Percentiles rank a stretch among this genome's conserved stretches.
phyloP scores from a whole-genome alignment of 225 moss, liverwort and hornwort species.

The Pleurozium schreberi region DNA sequence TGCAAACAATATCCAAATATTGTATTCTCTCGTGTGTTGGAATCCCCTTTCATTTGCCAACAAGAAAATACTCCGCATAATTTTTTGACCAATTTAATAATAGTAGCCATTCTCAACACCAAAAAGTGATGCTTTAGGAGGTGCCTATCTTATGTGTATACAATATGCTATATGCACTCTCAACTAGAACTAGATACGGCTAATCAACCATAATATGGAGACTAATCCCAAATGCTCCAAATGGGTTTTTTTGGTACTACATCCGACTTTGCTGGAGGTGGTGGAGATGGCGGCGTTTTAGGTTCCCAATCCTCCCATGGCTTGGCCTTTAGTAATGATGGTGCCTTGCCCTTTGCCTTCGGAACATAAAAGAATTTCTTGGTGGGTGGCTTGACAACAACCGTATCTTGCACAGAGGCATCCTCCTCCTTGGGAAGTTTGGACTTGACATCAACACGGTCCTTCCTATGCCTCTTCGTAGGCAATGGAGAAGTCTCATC shows the following conservation, averaged over 20 bases:
- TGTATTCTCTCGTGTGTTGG: too few species aligned
- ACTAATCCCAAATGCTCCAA: not conserved
- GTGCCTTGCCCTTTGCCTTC: not conserved
- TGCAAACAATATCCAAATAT: not conserved
- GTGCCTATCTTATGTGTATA: too few species aligned
- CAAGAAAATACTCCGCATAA: too few species aligned
- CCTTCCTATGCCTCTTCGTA: not conserved
- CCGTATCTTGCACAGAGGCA: fast-evolving
- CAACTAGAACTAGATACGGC: not conserved
- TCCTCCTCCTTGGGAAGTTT: not conserved
- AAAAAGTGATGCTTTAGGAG: too few species aligned
- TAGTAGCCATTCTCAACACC: too few species aligned
- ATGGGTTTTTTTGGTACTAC: not conserved
- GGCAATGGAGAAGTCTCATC: not conserved
- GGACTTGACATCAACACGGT: not conserved
- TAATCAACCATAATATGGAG: not conserved
- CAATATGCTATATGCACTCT: too few species aligned
- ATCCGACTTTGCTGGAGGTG: not conserved
- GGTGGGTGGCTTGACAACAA: not conserved
- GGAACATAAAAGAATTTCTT: not conserved
- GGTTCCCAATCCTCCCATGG: not conserved
- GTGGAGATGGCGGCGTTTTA: not conserved
- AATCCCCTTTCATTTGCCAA: too few species aligned
- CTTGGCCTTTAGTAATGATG: not conserved
- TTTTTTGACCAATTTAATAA: too few species aligned